Base-by-base conservation (phyloP, 2,329 filamentous ascomycete genomes). In the Xylaria sp. region DNA sequence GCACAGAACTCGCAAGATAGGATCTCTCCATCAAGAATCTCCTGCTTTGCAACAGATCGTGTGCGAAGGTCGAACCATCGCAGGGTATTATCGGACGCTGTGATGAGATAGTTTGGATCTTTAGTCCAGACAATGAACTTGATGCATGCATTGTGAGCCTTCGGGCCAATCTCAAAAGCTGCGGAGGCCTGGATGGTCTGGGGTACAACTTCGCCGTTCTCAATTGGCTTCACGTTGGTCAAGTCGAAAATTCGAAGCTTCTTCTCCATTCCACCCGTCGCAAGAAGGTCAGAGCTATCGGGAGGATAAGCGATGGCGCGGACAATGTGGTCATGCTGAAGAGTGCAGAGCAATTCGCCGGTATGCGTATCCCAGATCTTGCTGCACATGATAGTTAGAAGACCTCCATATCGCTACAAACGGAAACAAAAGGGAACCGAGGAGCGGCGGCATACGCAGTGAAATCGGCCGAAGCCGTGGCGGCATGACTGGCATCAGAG, bases 331-430 rank as follows among this genome's bases (percentile, higher is more conserved):
- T 92, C 86, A 74, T 99, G 94, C 71, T 93, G 87, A 42, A 99
- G 83, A 2, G 91, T 92, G 70, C 89, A 89, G 48, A 96, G 82
- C 53, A 90, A 86, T 77, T 97, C 92, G 68, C 95, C 95, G 0
- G 90, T 94, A 70, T 95, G 90, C 0, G 94, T 96, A 70, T 99
- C 92, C 94, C 95, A 99, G 55, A 99, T 88, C 75, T 95, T 97
- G 53, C 91, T 95, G 65, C 64, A 62, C 6, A 46, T 37, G 46
- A 48, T 18, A 2, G 39, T 61, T 35, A 64, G 62, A 10, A n/a
- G 47, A 18, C 3, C 16, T 1, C 10, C 9, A 55, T 42, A 10
- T 16, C 7, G 16, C 23, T 30, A 30, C 23, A 30, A 30, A 48
- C 23, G 23, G 23, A 51, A 3, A 53, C 16, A 37, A 58, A 34